These are phyloP conservation scores for Acanthochlamys bracteata DNA, from an alignment of 106 monocot species.

Conservation along the genomic window DNA sequence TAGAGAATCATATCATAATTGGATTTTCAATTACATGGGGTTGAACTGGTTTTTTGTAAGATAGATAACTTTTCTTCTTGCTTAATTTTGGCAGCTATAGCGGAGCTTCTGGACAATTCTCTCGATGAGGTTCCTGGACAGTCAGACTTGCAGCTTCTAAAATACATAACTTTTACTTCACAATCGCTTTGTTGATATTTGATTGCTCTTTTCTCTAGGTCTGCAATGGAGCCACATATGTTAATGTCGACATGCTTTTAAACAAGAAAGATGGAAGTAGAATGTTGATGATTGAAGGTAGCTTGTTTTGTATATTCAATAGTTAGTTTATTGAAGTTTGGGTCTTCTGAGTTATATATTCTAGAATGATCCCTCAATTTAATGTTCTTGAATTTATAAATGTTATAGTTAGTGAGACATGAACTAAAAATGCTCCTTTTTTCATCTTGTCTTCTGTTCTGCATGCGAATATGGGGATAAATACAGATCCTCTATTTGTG, in stretches of 20 bases:
- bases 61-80: not conserved
- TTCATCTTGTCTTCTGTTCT: too few species aligned
- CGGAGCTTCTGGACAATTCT: constrained; percentile 93
- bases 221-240: constrained; percentile 84
- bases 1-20: not conserved
- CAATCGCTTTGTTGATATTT: not conserved
- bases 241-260: constrained; percentile 66
- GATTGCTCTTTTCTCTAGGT: constrained; percentile 33
- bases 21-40: too few species aligned
- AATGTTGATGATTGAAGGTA: constrained; percentile 93
- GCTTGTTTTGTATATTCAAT: not conserved
- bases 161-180: not conserved
- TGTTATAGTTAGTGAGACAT: too few species aligned
- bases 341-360: not conserved
- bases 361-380: too few species aligned
- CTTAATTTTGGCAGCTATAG: constrained; percentile 54
- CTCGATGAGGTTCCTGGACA: constrained; percentile 86
- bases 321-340: not conserved
- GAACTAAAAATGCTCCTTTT: too few species aligned
- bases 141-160: not conserved
- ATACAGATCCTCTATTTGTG: too few species aligned
- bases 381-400: too few species aligned
- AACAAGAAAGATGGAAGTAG: constrained; percentile 61
- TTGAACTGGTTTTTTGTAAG: not conserved
- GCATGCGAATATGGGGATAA: too few species aligned